Evolutionary conservation across 1,284 basidiomycete genomes (phyloP).

Genomic region (Melampsora occidentalis): DNA sequence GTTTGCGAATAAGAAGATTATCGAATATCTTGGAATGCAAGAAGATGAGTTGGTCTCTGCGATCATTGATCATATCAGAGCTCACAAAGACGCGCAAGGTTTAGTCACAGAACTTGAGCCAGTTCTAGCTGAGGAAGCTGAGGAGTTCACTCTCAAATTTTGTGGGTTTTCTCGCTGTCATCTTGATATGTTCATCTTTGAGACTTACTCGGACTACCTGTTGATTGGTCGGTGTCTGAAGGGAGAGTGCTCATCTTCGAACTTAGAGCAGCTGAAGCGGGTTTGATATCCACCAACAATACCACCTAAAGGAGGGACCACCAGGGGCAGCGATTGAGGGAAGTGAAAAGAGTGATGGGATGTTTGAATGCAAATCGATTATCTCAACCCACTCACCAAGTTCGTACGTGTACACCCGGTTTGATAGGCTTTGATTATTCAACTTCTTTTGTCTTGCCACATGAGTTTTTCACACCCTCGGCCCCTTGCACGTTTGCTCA

Average conservation of each 20-base stretch:
- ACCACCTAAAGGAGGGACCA: background rate
- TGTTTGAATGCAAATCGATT: background rate
- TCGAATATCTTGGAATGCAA: constrained; percentile 51
- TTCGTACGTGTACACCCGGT: constrained; percentile 5
- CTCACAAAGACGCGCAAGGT: constrained; percentile 48
- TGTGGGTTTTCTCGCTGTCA: constrained; percentile 19
- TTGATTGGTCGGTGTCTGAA: background rate
- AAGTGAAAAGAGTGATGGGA: background rate
- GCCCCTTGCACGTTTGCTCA: background rate
- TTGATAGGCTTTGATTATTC: background rate
- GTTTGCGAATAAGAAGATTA: constrained; percentile 49
- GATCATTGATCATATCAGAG: constrained; percentile 50
- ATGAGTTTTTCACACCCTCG: background rate
- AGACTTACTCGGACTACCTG: background rate
- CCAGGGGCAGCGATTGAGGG: background rate
- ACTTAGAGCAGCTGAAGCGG: constrained; percentile 38
- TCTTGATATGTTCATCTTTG: background rate
- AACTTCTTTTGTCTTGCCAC: background rate
- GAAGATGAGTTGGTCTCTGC: constrained; percentile 51
- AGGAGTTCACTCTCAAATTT: constrained; percentile 33
- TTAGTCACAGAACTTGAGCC: constrained; percentile 53
- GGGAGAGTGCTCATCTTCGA: constrained; percentile 43
- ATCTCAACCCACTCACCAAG: background rate
- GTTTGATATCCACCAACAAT: constrained; percentile 16
- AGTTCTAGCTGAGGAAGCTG: constrained; percentile 44